Evolutionary conservation across 768 basidiomycete genomes (phyloP), one percentile per base, ranked within the genome.

Genomic region (Tulasnella sp.): DNA sequence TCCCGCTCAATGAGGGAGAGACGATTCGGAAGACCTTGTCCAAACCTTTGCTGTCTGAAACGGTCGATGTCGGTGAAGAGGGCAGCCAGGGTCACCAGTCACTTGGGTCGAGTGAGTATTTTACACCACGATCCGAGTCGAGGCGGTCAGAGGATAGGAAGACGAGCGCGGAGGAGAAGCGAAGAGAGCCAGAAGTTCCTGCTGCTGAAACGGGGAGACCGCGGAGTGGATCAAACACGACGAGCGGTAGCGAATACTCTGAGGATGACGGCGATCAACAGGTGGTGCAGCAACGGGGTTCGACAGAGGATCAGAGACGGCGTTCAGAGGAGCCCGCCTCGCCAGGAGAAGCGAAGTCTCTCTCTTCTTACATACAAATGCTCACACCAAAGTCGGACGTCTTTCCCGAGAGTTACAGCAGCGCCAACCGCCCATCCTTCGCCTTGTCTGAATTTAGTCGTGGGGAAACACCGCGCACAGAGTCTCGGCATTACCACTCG

Each of bases 401-500:
- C n/a, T 54, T 45, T 22, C 22, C 57, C 22, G 34, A 45, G 19
- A 19, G 24, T 21, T 48, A 29, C 43, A 25, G 46, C 24, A 30
- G 56, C 41, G 4, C 38, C 42, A 50, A 38, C 27, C 49, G 57
- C 27, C 34, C 56, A 12, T 42, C 60, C 49, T 21, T 21, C 21
- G 43, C 45, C 44, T 10, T 58, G 41, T 27, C 22, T 22, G 11
- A 48, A 25, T 12, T 58, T 45, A 4, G 56, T 19, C 3, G 27
- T n/a, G 21, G 30, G 22, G 15, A 75, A 75, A 45, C 70, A 78
- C 41, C 79, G 80, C 21, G 62, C 72, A 31, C 81, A 85, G 15
- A 81, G 79, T 12, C 34, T 7, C 34, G 15, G 5, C 34, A 38
- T 38, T 7, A 38, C 34, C 34, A 38, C 15, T 38, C 34, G 5